Evolutionary conservation across 495 filamentous ascomycete genomes (phyloP), one percentile per base, ranked within the genome.

Genomic region (Pyrenopolyporus hunteri): DNA sequence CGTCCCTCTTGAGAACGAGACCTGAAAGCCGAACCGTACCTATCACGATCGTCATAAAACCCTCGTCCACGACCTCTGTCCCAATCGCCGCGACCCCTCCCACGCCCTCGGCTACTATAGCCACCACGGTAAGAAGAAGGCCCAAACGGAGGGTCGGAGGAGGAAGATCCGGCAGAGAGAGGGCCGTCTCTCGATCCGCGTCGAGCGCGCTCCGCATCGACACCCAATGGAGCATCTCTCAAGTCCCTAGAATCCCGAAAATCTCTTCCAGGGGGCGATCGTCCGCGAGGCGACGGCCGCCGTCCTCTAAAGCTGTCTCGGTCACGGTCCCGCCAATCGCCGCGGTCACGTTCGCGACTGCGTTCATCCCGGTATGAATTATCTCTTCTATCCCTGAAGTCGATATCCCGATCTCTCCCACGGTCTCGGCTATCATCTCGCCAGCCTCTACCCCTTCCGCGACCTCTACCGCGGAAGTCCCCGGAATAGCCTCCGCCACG

Each of bases 1-100:
- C 87, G 83, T 25, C 82, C 79, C 63, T 91, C 88, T 39, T 88
- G 84, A 29, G 89, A 92, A 25, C 87, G 82, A 67, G 88, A 89
- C 42, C 89, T 81, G 31, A 69, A 69, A n/a, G 52, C 22, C 19
- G 78, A 76, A 43, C 86, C 82, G 37, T 78, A 78, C 47, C 77
- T 74, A 37, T 80, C 73, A 14, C 87, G 82, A 39, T 91, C 89
- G 55, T 90, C 87, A 6, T 84, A 76, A 64, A 82, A 86, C 0
- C 83, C 82, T 53, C 88, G 80, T 5, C 85, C 84, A 54, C 80
- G 80, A 32, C 85, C 83, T 59, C 81, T 78, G 39, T 88, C 87
- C 83, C 84, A 89, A 43, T 89, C 87, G 3, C 83, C 85, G 10
- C 90, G 87, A 28, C 85, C 83, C 25, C 75, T 59, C 13, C 68